Conservation (phyloP, 805 yeast genomes). For the Debaryomyces castellii region DNA sequence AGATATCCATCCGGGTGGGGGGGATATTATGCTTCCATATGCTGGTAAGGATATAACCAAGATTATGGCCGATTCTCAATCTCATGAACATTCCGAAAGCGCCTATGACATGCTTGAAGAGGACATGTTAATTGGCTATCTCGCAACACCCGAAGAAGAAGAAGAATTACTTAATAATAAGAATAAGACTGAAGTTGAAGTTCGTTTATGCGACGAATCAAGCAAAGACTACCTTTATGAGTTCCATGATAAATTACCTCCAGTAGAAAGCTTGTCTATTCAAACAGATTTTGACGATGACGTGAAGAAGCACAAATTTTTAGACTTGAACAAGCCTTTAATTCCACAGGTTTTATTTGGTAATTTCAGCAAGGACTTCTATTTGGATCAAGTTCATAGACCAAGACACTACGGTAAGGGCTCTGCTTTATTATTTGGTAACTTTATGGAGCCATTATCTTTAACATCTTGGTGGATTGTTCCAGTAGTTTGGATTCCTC, state of each 20-base stretch:
- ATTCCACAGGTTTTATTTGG: slow-evolving; percentile 76
- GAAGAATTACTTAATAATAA: slow-evolving; percentile 63
- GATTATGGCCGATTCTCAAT: slow-evolving; percentile 67
- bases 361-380: slow-evolving; percentile 81
- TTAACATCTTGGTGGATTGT: slow-evolving; percentile 94
- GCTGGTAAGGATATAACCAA: slow-evolving; percentile 67
- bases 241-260: slow-evolving; percentile 63
- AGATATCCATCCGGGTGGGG: slow-evolving; percentile 74
- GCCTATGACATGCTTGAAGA: slow-evolving; percentile 88
- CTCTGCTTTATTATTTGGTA: slow-evolving; percentile 93
- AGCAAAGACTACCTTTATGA: slow-evolving; percentile 30
- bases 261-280: slow-evolving; percentile 68
- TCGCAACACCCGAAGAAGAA: slow-evolving; percentile 82
- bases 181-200: slow-evolving; percentile 59
- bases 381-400: slow-evolving; percentile 93
- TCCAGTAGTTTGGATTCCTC: slow-evolving; percentile 86
- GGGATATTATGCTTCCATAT: slow-evolving; percentile 53
- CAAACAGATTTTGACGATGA: slow-evolving; percentile 79
- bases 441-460: slow-evolving; percentile 87
- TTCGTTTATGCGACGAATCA: slow-evolving; percentile 30
- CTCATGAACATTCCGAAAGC: slow-evolving; percentile 79
- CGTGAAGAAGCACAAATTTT: slow-evolving; percentile 72
- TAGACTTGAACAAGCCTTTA: slow-evolving; percentile 82
- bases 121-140: slow-evolving; percentile 71
- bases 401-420: slow-evolving; percentile 98